Percentiles rank a stretch among this genome's conserved stretches.
These are phyloP conservation scores for Naematelia encephala DNA, from an alignment of 768 basidiomycete species.

Conservation along the genomic window DNA sequence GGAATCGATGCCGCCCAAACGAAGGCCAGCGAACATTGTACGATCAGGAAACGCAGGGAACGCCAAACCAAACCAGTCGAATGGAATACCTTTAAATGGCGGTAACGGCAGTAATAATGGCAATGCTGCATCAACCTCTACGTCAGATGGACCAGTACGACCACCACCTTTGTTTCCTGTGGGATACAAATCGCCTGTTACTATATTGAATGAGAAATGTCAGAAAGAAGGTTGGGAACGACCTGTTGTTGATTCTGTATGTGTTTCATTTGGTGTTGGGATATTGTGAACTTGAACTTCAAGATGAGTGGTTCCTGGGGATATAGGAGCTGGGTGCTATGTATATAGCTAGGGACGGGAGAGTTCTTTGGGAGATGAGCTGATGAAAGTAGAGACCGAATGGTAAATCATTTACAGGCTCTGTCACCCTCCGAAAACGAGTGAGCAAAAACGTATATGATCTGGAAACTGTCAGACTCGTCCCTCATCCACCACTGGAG, in stretches of 20 bases:
- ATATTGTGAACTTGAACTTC: not conserved
- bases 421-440: slow-evolving; percentile 63
- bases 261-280: slow-evolving; percentile 17
- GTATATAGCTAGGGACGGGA: too few relatives aligned
- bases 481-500: slow-evolving; percentile 68
- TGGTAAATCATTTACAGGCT: slow-evolving; percentile 56
- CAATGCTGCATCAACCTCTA: not conserved
- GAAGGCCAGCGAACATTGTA: slow-evolving; percentile 69
- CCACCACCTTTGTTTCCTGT: slow-evolving; percentile 67
- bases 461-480: slow-evolving; percentile 66
- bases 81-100: not conserved
- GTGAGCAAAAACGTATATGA: slow-evolving; percentile 67
- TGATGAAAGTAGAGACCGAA: slow-evolving; percentile 24
- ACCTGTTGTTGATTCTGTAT: slow-evolving; percentile 71
- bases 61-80: slow-evolving; percentile 2
- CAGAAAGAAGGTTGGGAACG: slow-evolving; percentile 88
- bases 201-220: slow-evolving; percentile 79
- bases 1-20: slow-evolving; percentile 50
- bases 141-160: slow-evolving; percentile 35
- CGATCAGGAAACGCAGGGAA: slow-evolving; percentile 90
- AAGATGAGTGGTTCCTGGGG: too few relatives aligned
- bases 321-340: not conserved
- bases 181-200: slow-evolving; percentile 79
- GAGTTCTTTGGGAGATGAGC: too few relatives aligned
- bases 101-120: not conserved